Base-by-base conservation (phyloP, 345 rosid species). In the Rhodomyrtus tomentosa region DNA sequence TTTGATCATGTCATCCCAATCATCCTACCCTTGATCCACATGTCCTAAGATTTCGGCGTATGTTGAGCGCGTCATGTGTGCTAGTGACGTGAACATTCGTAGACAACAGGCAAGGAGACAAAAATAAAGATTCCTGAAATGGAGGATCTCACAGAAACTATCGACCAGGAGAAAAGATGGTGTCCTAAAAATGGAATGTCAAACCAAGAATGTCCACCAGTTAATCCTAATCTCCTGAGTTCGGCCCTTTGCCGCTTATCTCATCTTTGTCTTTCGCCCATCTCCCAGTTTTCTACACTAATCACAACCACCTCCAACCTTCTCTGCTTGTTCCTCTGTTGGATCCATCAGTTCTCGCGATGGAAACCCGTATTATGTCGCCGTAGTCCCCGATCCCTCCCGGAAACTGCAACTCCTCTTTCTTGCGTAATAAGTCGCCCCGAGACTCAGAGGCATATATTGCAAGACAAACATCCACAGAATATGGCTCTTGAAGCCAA, bases 81-180 rank as follows among this genome's bases (percentile, higher is more conserved):
- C 76, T 36, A 21, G 76, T 32, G 76, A 38, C 76, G 18, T 42
- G 16, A 32, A 49, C 36, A 1, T 14, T 25, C 13, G 4, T 4
- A 18, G 6, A 4, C 24, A 25, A 8, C 40, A n/a, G 82, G 82
- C 21, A 50, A 55, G 14, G 15, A 29, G 55, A 52, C 83, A 51
- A 40, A 51, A 40, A 51, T 11, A 42, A 83, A 45, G 74, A 25
- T 72, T 48, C 93, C 93, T 87, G 85, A 84, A 87, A 89, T 82
- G 51, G 48, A 87, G 92, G 93, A 89, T 91, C 91, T 85, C 24
- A 29, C 79, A 55, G 24, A 5, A 85, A 81, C 84, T 84, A 15
- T 85, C 80, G 40, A 86, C 92, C 92, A 88, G 81, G 83, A 81
- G 83, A 58, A 84, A 84, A 76, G 54, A 16, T 52, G n/a, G 20